Evolutionary conservation across 441 rosid species (phyloP).

Genomic region (Capsella rubella): DNA sequence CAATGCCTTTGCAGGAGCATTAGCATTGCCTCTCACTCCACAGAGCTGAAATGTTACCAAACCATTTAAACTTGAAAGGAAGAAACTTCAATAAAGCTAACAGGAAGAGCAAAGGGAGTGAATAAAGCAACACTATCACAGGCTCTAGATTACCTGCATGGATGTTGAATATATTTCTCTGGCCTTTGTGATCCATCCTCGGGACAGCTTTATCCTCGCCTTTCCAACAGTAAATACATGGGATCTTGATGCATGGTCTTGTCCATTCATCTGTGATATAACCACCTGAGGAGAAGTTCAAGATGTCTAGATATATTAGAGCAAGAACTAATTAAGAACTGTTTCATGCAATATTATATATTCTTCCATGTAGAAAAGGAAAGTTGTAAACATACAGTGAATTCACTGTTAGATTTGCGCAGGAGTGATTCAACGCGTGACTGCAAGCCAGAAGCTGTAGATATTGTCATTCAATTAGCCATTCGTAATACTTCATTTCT

Average conservation of each 20-base stretch:
- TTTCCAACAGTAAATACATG: slow-evolving; percentile 80
- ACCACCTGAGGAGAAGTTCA: slow-evolving; percentile 59
- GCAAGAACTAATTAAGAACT: slow-evolving; percentile 6
- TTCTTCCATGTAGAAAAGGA: neutral
- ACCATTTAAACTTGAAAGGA: slow-evolving; percentile 14
- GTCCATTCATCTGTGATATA: slow-evolving; percentile 91
- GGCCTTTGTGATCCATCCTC: slow-evolving; percentile 96
- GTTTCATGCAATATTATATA: neutral
- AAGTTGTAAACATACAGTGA: slow-evolving; percentile 60
- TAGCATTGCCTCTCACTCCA: slow-evolving; percentile 68
- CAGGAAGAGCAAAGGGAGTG: neutral
- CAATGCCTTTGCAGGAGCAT: slow-evolving; percentile 65
- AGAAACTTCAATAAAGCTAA: slow-evolving; percentile 4
- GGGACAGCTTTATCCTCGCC: slow-evolving; percentile 87
- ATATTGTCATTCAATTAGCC: slow-evolving; percentile 39
- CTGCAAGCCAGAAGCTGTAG: slow-evolving; percentile 72
- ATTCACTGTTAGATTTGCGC: slow-evolving; percentile 89
- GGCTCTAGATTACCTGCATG: slow-evolving; percentile 69
- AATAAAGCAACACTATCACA: neutral
- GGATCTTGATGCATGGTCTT: slow-evolving; percentile 74
- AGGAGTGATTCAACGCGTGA: slow-evolving; percentile 72
- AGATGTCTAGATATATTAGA: neutral
- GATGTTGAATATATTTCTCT: slow-evolving; percentile 86
- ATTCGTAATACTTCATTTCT: slow-evolving; percentile 5
- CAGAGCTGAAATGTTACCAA: slow-evolving; percentile 58